phyloP scores from a whole-genome alignment of 306 rosid genomes.

The Prunus dulcis region DNA sequence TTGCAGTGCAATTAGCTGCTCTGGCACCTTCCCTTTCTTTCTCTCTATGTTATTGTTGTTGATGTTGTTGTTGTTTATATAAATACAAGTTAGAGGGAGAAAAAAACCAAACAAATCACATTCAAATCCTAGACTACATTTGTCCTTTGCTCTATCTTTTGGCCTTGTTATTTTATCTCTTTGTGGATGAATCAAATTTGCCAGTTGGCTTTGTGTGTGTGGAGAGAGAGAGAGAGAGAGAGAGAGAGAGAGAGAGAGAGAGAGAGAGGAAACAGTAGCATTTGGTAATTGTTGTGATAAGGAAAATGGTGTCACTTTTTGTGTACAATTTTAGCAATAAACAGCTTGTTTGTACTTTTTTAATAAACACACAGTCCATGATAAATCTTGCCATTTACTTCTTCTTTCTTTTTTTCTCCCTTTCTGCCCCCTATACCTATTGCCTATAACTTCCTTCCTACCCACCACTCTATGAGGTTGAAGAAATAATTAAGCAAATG shows the following conservation, averaged over 20 bases:
- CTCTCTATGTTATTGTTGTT: slow-evolving; percentile 17
- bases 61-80: slow-evolving; percentile 28
- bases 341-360: slow-evolving; percentile 19
- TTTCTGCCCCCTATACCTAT: neutral
- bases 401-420: neutral
- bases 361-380: no score
- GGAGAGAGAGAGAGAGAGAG: slow-evolving; percentile 24
- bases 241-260: slow-evolving; percentile 19
- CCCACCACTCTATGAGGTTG: neutral
- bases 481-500: neutral
- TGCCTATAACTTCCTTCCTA: neutral
- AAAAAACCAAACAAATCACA: slow-evolving; percentile 47
- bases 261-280: slow-evolving; percentile 20
- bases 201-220: slow-evolving; percentile 82
- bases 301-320: neutral
- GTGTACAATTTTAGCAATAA: slow-evolving; percentile 20
- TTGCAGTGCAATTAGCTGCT: slow-evolving; percentile 14
- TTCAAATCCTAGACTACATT: slow-evolving; percentile 55
- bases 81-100: slow-evolving; percentile 36
- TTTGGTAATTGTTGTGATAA: neutral
- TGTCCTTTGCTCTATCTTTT: slow-evolving; percentile 67
- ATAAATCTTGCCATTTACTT: neutral
- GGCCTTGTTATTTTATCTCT: slow-evolving; percentile 61
- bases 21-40: slow-evolving; percentile 14
- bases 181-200: slow-evolving; percentile 64